These are phyloP conservation scores for Vitis rotundifolia DNA, from an alignment of 164 flowering plant species.

Conservation along the genomic window DNA sequence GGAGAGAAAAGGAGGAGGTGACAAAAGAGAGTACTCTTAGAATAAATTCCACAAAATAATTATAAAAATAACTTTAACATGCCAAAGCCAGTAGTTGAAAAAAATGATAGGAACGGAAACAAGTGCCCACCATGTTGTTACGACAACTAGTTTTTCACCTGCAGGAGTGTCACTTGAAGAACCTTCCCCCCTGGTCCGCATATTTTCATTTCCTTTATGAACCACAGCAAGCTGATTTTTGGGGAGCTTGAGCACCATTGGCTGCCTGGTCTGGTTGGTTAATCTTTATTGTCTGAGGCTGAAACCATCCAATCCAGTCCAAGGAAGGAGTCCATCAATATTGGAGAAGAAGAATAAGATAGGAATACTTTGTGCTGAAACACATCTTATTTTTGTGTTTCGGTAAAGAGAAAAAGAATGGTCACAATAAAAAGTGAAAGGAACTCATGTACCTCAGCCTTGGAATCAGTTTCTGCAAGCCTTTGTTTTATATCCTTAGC, in stretches of 20 bases:
- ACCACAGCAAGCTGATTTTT: slow-evolving; percentile 50
- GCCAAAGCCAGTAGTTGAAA: slow-evolving; percentile 11
- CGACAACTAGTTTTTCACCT: neutral
- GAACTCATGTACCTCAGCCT: slow-evolving; percentile 21
- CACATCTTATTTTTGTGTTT: neutral
- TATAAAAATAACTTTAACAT: slow-evolving; percentile 13
- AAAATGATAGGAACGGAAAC: slow-evolving; percentile 3
- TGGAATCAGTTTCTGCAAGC: slow-evolving; percentile 30
- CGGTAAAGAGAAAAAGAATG: neutral
- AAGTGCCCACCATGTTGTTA: neutral
- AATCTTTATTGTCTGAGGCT: slow-evolving; percentile 45
- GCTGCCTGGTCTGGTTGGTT: slow-evolving; percentile 30
- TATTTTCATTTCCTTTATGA: slow-evolving; percentile 9
- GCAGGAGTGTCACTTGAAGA: neutral
- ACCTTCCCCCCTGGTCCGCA: neutral
- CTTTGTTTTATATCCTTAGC: slow-evolving; percentile 37
- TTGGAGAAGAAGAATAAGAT: neutral
- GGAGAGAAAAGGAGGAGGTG: no score
- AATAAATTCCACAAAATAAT: neutral
- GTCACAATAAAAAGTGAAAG: neutral
- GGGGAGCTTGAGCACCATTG: slow-evolving; percentile 32
- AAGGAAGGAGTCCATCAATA: neutral
- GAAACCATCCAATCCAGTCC: slow-evolving; percentile 2
- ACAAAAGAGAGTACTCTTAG: neutral
- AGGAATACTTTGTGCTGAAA: neutral